Evolutionary conservation across 345 rosid genomes (phyloP).

Genomic region (Syzygium jambos): DNA sequence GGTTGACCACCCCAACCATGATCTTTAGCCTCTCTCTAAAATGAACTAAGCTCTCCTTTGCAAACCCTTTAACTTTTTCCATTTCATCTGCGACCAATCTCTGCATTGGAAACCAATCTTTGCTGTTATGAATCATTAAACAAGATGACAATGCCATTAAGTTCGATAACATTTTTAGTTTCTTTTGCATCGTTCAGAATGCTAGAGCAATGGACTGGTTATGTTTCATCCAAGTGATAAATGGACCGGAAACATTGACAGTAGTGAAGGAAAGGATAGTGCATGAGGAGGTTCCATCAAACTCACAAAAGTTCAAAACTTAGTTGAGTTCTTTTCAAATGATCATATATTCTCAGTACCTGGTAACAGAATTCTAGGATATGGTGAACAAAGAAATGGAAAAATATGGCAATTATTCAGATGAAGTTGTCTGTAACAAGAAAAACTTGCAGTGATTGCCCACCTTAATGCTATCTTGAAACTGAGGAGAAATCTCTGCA

Average conservation of each 20-base stretch:
- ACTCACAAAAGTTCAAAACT: background rate
- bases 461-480: slow-evolving; percentile 69
- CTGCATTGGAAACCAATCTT: slow-evolving; percentile 21
- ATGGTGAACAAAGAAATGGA: background rate
- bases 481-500: slow-evolving; percentile 47
- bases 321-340: background rate
- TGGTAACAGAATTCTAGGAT: background rate
- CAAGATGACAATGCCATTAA: background rate
- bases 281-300: background rate
- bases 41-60: slow-evolving; percentile 49
- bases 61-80: slow-evolving; percentile 65
- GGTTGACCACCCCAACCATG: slow-evolving; percentile 60
- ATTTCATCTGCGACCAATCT: slow-evolving; percentile 57
- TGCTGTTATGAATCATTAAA: background rate
- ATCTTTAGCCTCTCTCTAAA: slow-evolving; percentile 80
- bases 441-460: background rate
- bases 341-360: no score
- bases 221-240: background rate
- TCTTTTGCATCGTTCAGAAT: background rate
- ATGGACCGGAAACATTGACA: background rate
- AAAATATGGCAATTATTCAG: background rate
- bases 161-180: background rate
- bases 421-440: background rate
- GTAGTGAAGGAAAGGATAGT: background rate
- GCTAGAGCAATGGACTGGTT: background rate